phyloP scores from a whole-genome alignment of 148 eudicot genomes.

The Gaultheria prostrata region DNA sequence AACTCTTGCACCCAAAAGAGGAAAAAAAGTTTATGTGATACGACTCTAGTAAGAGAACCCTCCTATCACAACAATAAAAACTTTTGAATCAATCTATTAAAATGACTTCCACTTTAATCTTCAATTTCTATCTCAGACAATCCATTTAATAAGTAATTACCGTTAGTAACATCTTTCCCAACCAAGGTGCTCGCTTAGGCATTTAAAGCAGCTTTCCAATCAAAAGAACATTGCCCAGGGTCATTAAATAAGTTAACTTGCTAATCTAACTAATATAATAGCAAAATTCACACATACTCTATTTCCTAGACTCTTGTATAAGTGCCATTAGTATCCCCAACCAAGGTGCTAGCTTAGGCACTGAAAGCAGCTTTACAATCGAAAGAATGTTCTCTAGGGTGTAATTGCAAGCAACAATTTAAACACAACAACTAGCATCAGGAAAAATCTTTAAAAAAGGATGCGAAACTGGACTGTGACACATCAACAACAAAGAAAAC shows the following conservation, averaged over 20 bases:
- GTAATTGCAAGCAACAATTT: not conserved
- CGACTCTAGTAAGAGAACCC: not conserved
- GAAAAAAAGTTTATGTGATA: not conserved
- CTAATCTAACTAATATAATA: not conserved
- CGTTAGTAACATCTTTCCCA: not conserved
- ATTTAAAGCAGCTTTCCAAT: not conserved
- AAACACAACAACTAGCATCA: not conserved
- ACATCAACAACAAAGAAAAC: not conserved
- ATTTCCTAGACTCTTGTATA: not conserved
- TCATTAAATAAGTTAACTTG: not conserved
- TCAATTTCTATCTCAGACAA: not conserved
- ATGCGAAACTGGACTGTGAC: not conserved
- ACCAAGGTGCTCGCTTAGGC: not conserved
- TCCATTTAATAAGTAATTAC: not conserved
- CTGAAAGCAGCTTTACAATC: not conserved
- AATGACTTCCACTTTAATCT: not conserved
- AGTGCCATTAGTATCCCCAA: not conserved
- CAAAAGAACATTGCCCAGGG: not conserved
- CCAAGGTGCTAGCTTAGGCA: not conserved
- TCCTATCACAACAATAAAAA: not conserved
- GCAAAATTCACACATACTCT: not conserved
- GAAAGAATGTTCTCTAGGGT: not conserved
- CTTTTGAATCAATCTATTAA: not conserved
- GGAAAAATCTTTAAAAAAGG: not conserved
- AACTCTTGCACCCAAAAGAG: not conserved